phyloP scores from a whole-genome alignment of 176 grass and related monocot species.

The Aegilops sharonensis region DNA sequence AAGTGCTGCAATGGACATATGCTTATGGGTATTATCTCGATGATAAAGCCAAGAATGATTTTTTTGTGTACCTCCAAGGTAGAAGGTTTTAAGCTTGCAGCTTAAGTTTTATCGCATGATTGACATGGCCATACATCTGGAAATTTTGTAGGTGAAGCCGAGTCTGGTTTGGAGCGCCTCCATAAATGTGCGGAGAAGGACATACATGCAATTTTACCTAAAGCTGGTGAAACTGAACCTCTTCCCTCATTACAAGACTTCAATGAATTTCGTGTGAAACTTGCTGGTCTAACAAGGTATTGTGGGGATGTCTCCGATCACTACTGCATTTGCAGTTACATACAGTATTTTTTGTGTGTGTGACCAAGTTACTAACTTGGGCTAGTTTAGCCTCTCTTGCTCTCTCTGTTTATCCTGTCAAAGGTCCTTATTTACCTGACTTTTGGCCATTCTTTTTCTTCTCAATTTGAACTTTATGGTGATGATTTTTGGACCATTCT shows the following conservation, averaged over 20 bases:
- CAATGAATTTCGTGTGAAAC: slow-evolving; percentile 62
- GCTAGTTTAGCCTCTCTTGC: neutral
- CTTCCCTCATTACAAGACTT: slow-evolving; percentile 41
- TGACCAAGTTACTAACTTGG: neutral
- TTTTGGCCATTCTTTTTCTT: neutral
- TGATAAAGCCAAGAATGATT: slow-evolving; percentile 68
- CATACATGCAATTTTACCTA: slow-evolving; percentile 49
- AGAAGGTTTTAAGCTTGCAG: neutral
- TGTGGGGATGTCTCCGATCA: neutral
- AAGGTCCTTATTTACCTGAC: neutral
- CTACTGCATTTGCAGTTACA: neutral
- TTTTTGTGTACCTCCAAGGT: slow-evolving; percentile 99
- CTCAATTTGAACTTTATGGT: neutral
- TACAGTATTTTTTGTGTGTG: neutral
- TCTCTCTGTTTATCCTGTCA: neutral
- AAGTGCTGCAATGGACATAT: slow-evolving; percentile 96
- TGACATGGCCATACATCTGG: slow-evolving; percentile 6
- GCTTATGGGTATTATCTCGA: slow-evolving; percentile 91
- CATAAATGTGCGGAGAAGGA: slow-evolving; percentile 98
- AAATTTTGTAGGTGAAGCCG: slow-evolving; percentile 71
- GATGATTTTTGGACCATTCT: too few species aligned
- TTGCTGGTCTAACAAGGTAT: slow-evolving; percentile 84
- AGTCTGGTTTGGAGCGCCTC: slow-evolving; percentile 90
- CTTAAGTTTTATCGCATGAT: slow-evolving; percentile 3
- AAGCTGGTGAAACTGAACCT: slow-evolving; percentile 24